Evolutionary conservation across 371 early-diverging fungal genomes (phyloP), one percentile per base, ranked within the genome.

Genomic region (Apophysomyces trapeziformis): DNA sequence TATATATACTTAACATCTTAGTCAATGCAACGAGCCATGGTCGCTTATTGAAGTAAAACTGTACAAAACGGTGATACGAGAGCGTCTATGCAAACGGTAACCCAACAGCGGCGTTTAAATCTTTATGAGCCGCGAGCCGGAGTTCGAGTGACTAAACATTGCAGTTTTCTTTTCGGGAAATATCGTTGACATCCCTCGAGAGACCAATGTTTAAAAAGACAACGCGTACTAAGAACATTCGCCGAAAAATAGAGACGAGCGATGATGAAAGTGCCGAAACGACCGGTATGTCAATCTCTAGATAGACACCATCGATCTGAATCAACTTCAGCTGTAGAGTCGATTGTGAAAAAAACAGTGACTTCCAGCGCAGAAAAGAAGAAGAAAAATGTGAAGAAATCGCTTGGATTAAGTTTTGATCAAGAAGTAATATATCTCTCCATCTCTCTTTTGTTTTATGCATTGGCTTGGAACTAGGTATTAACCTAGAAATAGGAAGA

Each of bases 191-290:
- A 6, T 13, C 8, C 46, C n/a, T 18, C 46, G 16, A 13, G 46
- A 45, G n/a, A 45, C 13, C 6, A 21, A 82, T 82, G 83, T 82
- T 82, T 43, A 79, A 79, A 45, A 82, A 79, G 37, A 21, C 75
- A 14, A 66, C 65, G 37, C 78, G 79, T 8, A 41, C 75, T 2
- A 83, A 79, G 39, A 78, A 79, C 57, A 76, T 79, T 36, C 75
- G 80, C 32, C 65, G 83, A 63, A 79, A 78, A 39, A 66, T 79
- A 5, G 75, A 75, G 16, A 72, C 70, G 0, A 64, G 70, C 14
- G 80, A 75, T 32, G 74, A 78, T 58, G 83, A 72, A 60, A 41
- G 41, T 41, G 62, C 59, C 37, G 32, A 60, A 50, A 37, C 9
- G 7, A 18, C 16, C 16, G 32, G 38, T 38, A 44, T 36, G 54